A percentile compares a stretch with the other conserved stretches of the same genome.
These are phyloP conservation scores for Blastocystis sp. DNA, from an alignment of 352 stramenopile genomes.

Conservation along the genomic window DNA sequence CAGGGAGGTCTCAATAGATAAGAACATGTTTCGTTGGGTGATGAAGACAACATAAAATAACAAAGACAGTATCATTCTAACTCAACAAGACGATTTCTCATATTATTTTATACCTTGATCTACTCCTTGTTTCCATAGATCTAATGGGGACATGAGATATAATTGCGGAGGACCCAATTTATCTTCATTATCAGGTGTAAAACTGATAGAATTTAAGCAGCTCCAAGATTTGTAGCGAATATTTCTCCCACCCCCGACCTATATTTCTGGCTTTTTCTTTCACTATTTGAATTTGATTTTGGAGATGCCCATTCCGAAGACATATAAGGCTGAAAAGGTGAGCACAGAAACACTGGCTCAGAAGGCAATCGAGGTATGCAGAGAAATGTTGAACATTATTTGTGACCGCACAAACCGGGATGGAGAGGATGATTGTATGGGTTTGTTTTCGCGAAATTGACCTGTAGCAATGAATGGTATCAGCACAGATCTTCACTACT, in stretches of 20 bases:
- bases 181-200: neutral
- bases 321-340: conserved; percentile 51
- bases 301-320: conserved; percentile 17
- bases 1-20: no score
- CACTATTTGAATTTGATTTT: conserved; percentile 40
- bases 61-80: no score
- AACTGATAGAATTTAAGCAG: neutral
- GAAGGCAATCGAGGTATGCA: conserved; percentile 49
- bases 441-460: neutral
- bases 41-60: no score
- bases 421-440: conserved; percentile 20
- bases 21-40: no score
- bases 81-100: no score
- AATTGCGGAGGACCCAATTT: no score
- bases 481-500: conserved; percentile 31
- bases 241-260: neutral
- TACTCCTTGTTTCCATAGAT: no score
- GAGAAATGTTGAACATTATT: conserved; percentile 51
- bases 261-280: conserved; percentile 36
- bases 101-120: no score
- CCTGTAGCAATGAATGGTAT: conserved; percentile 7
- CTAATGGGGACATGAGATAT: no score
- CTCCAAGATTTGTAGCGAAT: conserved; percentile 12
- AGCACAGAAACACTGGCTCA: conserved; percentile 30
- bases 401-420: conserved; percentile 48